Base-by-base conservation (phyloP, 345 rosid species). In the Euphorbia peplus region DNA sequence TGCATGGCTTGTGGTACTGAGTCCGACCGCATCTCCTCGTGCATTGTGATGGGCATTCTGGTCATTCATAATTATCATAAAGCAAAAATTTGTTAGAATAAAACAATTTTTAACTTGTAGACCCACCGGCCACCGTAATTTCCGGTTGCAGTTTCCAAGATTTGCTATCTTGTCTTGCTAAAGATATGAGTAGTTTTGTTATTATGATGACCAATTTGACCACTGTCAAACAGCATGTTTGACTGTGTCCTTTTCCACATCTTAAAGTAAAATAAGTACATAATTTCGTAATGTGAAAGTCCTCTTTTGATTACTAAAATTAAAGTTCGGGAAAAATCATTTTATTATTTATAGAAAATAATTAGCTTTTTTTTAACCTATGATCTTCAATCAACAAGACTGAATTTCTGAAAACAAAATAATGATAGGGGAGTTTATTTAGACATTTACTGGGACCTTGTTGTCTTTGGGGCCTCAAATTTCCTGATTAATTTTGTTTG, bases 21-120 rank as follows among this genome's bases (percentile, higher is more conserved):
- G 78, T 75, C 70, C 22, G n/a, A 57, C 74, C 41, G 67, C 78
- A 75, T 55, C 78, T 69, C 70, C 73, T 75, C 70, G 70, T 5
- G 66, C 78, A 75, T 59, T 77, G 76, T 18, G 82, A 70, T 13
- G 86, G 85, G 63, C 95, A 89, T 67, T 89, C 95, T 89, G 95
- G 61, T 72, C 72, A 83, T 75, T 32, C 56, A 69, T 0, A 11
- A 30, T 30, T 12, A 22, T 26, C 39, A 6, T 13, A 52, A 21
- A 25, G 15, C 8, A 29, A 42, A 5, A 21, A 55, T 44, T n/a
- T n/a, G n/a, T n/a, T 13, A 4, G 51, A 69, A 26, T 8, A n/a
- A 26, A 57, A 50, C 46, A 50, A 37, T 5, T 5, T 21, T 0
- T 24, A 30, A 2, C 6, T 39, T n/a, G n/a, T n/a, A n/a, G n/a